Base-by-base conservation (phyloP, 495 filamentous ascomycete genomes). In the Lichina pygmaea region DNA sequence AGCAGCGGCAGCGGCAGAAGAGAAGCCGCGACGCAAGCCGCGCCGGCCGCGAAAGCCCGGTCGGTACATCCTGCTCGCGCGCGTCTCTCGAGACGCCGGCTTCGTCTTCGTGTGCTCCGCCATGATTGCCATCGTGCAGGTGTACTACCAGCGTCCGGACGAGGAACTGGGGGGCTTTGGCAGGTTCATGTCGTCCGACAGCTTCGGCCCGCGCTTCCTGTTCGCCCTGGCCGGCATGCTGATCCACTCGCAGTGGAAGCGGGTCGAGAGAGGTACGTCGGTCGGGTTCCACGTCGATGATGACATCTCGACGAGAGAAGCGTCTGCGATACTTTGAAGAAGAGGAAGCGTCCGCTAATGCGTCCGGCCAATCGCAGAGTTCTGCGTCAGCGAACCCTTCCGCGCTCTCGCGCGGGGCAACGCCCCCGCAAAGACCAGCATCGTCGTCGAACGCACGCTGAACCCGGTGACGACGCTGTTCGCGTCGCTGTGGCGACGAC, bases 121-220 rank as follows among this genome's bases (percentile, higher is more conserved):
- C 6, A 9, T 41, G 11, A 11, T 46, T 6, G 10, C 30, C 6
- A 6, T 46, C 15, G 37, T 46, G 3, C 6, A 10, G 10, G 7
- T 15, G 1, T 46, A 46, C 40, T 3, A 3, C 24, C 1, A 7
- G 8, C 8, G 2, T 13, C 8, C 8, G 6, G 37, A 33, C 34
- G 34, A 11, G 16, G 46, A 34, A 34, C 46, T 15, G 6, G 10
- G 11, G 36, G 43, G 46, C 39, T 55, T 55, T 47, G 51, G 53
- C 38, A 41, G 24, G 9, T 55, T 47, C 49, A 51, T 55, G 42
- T 46, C 45, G 44, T 47, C 45, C 34, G 36, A 48, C 9, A 36
- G 33, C 9, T 55, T 53, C 44, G 53, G 53, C 31, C 52, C 52
- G 8, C 42, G 52, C 13, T 55, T 55, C 43, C 33, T 54, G 15